Percentiles rank a stretch among this genome's conserved stretches.
Conservation (phyloP, 1,139 yeast species). For the Williopsis jadinii region DNA sequence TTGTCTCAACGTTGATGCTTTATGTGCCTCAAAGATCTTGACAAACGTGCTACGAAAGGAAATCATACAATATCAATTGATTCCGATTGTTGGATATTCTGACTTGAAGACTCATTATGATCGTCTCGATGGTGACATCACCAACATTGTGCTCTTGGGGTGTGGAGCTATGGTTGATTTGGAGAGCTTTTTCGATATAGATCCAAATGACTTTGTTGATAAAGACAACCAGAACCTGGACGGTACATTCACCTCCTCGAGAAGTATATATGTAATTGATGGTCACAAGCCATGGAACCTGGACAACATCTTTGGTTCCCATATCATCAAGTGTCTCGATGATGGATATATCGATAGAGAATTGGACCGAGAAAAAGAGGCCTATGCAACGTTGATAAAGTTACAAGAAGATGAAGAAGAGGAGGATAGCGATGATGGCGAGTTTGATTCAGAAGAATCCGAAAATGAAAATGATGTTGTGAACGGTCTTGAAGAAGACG, state of each 20-base stretch:
- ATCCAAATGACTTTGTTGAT: conserved; percentile 38
- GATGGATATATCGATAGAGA: conserved; percentile 70
- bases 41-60: conserved; percentile 68
- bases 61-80: conserved; percentile 77
- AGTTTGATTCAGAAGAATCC: conserved; percentile 25
- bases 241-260: conserved; percentile 26
- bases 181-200: conserved; percentile 68
- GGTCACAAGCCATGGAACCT: conserved; percentile 96
- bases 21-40: conserved; percentile 81
- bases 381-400: conserved; percentile 44
- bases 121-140: conserved; percentile 66
- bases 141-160: conserved; percentile 74
- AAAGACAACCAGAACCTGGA: conserved; percentile 18
- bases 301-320: conserved; percentile 84
- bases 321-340: conserved; percentile 76
- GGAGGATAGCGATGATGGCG: conserved; percentile 26
- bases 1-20: conserved; percentile 84
- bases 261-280: conserved; percentile 74
- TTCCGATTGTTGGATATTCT: conserved; percentile 91
- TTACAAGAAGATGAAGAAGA: conserved; percentile 24
- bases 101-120: conserved; percentile 62
- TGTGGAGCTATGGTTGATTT: conserved; percentile 95
- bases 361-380: conserved; percentile 42
- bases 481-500: conserved; percentile 22
- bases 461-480: conserved; percentile 26